These are phyloP conservation scores for Eleusine indica DNA, from an alignment of 176 grass and related monocot species.

Conservation along the genomic window DNA sequence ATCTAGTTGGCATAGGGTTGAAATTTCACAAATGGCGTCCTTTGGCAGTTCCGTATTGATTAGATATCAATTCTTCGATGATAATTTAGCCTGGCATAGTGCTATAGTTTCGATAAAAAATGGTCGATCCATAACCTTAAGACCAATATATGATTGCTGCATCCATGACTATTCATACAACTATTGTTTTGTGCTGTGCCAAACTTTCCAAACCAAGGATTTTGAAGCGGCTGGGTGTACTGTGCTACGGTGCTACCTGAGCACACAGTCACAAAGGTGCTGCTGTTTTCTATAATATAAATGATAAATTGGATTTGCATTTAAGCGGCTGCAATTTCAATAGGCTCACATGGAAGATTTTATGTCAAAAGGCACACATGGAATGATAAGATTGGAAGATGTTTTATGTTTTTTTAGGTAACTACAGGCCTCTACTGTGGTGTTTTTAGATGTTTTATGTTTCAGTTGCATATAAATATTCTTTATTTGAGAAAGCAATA, in stretches of 20 bases:
- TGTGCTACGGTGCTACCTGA: background rate
- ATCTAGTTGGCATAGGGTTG: slow-evolving; percentile 12
- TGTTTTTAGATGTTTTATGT: background rate
- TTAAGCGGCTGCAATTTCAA: background rate
- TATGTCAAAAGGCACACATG: background rate
- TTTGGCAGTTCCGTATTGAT: background rate
- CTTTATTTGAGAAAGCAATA: background rate
- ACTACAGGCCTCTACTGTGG: too few relatives aligned
- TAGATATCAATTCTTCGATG: background rate
- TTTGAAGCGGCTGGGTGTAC: background rate
- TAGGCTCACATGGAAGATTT: background rate
- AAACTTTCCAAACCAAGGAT: background rate
- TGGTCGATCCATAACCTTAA: background rate
- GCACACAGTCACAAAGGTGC: background rate
- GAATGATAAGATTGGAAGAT: background rate
- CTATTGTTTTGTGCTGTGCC: background rate
- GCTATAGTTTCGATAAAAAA: background rate
- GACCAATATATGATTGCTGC: background rate
- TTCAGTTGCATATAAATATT: background rate
- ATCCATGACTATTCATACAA: background rate
- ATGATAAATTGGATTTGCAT: slow-evolving; percentile 21
- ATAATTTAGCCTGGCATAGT: background rate
- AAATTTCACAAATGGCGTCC: slow-evolving; percentile 7
- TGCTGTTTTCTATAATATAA: background rate
- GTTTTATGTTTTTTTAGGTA: too few relatives aligned